Evolutionary conservation across 176 grass and related monocot genomes (phyloP).

Genomic region (Dactylis glomerata): DNA sequence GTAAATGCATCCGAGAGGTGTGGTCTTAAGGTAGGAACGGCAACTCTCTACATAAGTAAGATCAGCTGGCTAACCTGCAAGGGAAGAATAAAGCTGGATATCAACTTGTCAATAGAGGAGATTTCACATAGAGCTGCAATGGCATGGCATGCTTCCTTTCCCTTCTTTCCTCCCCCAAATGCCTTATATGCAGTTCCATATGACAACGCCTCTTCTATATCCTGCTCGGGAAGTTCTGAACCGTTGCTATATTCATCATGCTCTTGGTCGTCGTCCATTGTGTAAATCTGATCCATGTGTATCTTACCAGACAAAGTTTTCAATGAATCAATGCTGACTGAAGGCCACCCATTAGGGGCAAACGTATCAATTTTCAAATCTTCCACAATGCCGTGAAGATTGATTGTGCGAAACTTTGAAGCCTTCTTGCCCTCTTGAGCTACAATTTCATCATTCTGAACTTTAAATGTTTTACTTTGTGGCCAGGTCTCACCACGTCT

Average conservation of each 20-base stretch:
- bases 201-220: conserved; percentile 27
- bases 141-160: conserved; percentile 79
- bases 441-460: conserved; percentile 58
- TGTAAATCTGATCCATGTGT: conserved; percentile 52
- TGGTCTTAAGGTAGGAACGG: neutral
- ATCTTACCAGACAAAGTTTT: conserved; percentile 75
- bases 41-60: conserved; percentile 1
- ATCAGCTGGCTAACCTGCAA: conserved; percentile 63
- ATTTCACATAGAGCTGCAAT: conserved; percentile 85
- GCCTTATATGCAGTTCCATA: conserved; percentile 83
- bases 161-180: conserved; percentile 74
- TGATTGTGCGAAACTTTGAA: conserved; percentile 56
- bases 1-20: neutral
- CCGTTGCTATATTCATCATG: conserved; percentile 26
- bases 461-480: conserved; percentile 63
- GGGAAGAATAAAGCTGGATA: conserved; percentile 86
- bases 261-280: conserved; percentile 26
- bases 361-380: conserved; percentile 53
- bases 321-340: conserved; percentile 49
- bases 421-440: conserved; percentile 49
- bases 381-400: conserved; percentile 50
- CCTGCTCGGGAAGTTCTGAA: conserved; percentile 22
- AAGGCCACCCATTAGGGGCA: conserved; percentile 68
- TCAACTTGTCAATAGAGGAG: conserved; percentile 82
- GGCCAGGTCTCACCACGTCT: conserved; percentile 56